Evolutionary conservation across 495 filamentous ascomycete species (phyloP), one percentile per base, ranked within the genome.

Genomic region (Trichoderma orchidacearum): DNA sequence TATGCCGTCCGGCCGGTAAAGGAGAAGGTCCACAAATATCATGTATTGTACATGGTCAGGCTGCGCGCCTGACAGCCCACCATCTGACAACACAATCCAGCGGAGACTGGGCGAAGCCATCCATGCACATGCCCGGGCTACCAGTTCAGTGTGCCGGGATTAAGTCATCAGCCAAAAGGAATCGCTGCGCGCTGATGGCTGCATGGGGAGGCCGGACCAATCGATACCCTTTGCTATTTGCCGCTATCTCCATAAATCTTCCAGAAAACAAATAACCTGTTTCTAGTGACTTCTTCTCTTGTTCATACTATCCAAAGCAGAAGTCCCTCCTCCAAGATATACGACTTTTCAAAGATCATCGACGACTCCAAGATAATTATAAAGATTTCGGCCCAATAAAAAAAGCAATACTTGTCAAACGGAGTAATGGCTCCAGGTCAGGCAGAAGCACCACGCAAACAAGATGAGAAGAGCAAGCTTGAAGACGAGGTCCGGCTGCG

Each of bases 401-500:
- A 13, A 41, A 17, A 7, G 18, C 5, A 25, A 25, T 25, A 23
- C n/a, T n/a, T n/a, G n/a, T n/a, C n/a, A 48, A 27, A 48, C 11
- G 41, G 12, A 48, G 21, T 13, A 27, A 48, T 48, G 41, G 18
- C 41, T 11, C 41, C 41, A 11, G 15, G 9, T 11, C 41, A 48
- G 3, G 21, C 41, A 48, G 41, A 48, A 13, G 5, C 21, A 48
- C 21, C 41, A 48, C 41, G 21, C 8, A 48, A 48, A 9, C 41
- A 48, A 12, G 41, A 48, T 11, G 41, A 48, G 21, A 48, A 48
- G 21, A 27, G 21, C 23, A 55, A 55, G 25, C 35, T 56, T 8
- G 54, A 30, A 13, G 36, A 48, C 8, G 54, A 56, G 21, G 15
- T 41, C 11, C 54, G 54, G n/a, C 35, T 56, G 54, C 54, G 54